Evolutionary conservation across 495 filamentous ascomycete genomes (phyloP).

Genomic region (Podospora australis): DNA sequence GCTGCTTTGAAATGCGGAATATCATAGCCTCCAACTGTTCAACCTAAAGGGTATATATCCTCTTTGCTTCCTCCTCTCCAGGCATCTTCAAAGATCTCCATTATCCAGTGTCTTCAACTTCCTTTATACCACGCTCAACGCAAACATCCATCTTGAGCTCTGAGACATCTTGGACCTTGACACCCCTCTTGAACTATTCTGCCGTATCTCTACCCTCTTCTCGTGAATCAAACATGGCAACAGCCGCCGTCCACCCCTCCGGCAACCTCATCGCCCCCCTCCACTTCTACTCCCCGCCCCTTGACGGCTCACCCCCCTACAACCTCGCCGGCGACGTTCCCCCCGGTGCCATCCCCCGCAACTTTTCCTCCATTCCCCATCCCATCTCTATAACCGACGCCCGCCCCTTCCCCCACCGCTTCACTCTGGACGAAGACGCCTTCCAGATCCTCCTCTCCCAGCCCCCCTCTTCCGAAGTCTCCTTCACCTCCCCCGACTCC

Average conservation of each 20-base stretch:
- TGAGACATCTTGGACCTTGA: no score
- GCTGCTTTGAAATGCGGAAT: no score
- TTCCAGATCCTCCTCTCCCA: conserved; percentile 55
- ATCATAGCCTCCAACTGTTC: no score
- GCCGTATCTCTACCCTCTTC: no score
- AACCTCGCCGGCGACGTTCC: conserved; percentile 65
- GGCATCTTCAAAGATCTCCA: no score
- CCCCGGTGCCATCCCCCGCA: conserved; percentile 52
- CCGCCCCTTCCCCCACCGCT: conserved; percentile 56
- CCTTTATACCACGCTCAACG: conserved; percentile 8
- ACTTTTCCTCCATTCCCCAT: conserved; percentile 50
- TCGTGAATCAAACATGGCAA: conserved; percentile 7
- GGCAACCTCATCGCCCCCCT: conserved; percentile 60
- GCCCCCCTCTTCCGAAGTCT: conserved; percentile 44
- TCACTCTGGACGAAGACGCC: conserved; percentile 65
- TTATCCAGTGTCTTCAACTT: conserved; percentile 9
- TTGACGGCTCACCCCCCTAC: conserved; percentile 57
- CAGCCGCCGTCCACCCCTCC: conserved; percentile 43
- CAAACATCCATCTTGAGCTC: no score
- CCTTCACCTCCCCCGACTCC: conserved; percentile 57
- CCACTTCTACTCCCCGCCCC: conserved; percentile 61
- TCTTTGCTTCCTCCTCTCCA: no score
- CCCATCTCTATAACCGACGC: conserved; percentile 32
- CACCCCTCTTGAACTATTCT: no score
- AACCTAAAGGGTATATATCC: no score